Evolutionary conservation across 176 grass and related monocot species (phyloP).

Genomic region (Aegilops longissima): DNA sequence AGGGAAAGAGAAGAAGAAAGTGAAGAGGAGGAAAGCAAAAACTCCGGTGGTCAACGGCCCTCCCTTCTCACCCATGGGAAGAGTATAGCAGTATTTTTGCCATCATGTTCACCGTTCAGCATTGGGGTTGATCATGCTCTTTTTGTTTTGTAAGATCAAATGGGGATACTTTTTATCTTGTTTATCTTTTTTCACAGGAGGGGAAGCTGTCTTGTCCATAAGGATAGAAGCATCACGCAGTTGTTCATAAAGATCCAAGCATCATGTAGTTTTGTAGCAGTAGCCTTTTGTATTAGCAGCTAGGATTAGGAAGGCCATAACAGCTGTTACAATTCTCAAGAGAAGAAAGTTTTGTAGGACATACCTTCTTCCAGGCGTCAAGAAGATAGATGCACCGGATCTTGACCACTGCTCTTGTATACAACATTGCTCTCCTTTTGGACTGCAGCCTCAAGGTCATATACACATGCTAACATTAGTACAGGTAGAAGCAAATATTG

Average conservation of each 20-base stretch:
- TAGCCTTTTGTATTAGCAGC: conserved; percentile 14
- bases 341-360: not conserved
- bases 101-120: not conserved
- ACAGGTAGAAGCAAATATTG: not conserved
- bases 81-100: conserved; percentile 51
- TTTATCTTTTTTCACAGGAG: not conserved
- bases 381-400: not conserved
- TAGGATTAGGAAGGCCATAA: not conserved
- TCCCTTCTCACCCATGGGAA: conserved; percentile 86
- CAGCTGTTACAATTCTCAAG: not conserved
- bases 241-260: conserved; percentile 38
- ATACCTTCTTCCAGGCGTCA: not conserved
- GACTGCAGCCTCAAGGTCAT: not conserved
- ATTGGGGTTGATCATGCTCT: not conserved
- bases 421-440: conserved; percentile 6
- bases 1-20: conserved; percentile 74
- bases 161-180: not conserved
- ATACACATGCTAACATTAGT: not conserved
- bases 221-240: conserved; percentile 24
- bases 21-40: conserved; percentile 53
- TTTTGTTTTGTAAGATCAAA: not conserved
- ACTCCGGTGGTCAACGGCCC: conserved; percentile 51
- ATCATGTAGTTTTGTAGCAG: conserved; percentile 27
- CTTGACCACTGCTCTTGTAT: not conserved
- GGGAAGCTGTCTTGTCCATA: conserved; percentile 21